phyloP scores from a whole-genome alignment of 352 stramenopile genomes.

The Globisporangium megalacanthum region DNA sequence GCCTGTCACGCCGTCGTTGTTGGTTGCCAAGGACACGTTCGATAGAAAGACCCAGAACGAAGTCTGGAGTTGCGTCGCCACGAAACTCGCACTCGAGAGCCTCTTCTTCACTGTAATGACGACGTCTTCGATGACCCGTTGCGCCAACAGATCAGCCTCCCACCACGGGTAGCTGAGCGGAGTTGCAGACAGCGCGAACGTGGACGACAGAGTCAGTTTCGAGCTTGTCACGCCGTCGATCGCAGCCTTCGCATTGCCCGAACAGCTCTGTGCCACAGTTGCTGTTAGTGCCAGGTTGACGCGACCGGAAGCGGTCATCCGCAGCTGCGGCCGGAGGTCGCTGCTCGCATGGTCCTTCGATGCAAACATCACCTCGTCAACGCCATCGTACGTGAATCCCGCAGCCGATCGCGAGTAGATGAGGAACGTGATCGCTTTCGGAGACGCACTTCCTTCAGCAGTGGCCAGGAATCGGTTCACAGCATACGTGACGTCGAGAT shows the following conservation, averaged over 20 bases:
- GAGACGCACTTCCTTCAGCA: conserved; percentile 8
- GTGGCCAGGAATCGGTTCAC: conserved; percentile 43
- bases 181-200: conserved; percentile 44
- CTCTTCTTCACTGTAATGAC: conserved; percentile 44
- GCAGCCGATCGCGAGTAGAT: conserved; percentile 39
- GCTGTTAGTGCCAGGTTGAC: conserved; percentile 38
- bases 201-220: conserved; percentile 31
- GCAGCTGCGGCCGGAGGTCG: conserved; percentile 32
- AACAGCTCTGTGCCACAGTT: conserved; percentile 37
- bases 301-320: conserved; percentile 38
- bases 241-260: conserved; percentile 41
- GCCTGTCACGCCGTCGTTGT: conserved; percentile 27
- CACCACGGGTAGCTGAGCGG: conserved; percentile 56
- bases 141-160: conserved; percentile 33
- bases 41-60: conserved; percentile 52
- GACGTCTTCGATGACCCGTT: conserved; percentile 42
- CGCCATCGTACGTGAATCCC: conserved; percentile 42
- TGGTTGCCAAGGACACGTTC: conserved; percentile 19
- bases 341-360: conserved; percentile 40
- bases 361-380: conserved; percentile 51
- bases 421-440: conserved; percentile 42
- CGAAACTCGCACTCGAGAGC: conserved; percentile 23
- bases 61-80: conserved; percentile 22
- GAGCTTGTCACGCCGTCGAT: conserved; percentile 34
- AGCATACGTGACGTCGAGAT: conserved; percentile 62